Percentiles rank a stretch among this genome's conserved stretches.
Evolutionary conservation across 352 stramenopile species (phyloP).

Genomic region (Phytophthora crassamura): DNA sequence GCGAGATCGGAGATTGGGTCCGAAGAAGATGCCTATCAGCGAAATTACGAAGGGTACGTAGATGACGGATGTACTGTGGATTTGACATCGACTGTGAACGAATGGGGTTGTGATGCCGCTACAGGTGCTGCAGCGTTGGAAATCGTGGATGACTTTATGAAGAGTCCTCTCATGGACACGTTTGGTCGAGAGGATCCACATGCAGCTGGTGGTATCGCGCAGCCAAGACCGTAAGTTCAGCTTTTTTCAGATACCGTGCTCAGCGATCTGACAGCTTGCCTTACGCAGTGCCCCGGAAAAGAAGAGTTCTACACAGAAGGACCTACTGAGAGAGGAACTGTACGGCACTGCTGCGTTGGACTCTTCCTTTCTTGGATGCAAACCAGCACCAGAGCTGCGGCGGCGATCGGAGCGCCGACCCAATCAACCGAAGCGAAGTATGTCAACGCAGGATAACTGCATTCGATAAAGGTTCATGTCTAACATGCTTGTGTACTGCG

Average conservation of each 20-base stretch:
- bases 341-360: constrained; percentile 57
- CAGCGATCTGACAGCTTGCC: neutral
- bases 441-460: neutral
- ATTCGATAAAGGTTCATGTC: neutral
- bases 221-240: constrained; percentile 15
- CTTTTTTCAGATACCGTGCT: neutral
- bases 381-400: constrained; percentile 24
- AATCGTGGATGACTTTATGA: constrained; percentile 85
- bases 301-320: constrained; percentile 17
- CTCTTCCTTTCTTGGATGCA: constrained; percentile 62
- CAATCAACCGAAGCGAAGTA: constrained; percentile 39
- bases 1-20: constrained; percentile 17
- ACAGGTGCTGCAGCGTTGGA: constrained; percentile 76
- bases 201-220: neutral
- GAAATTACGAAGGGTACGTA: constrained; percentile 65
- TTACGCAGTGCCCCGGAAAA: constrained; percentile 4
- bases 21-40: constrained; percentile 52
- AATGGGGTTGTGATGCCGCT: neutral
- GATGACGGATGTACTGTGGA: neutral
- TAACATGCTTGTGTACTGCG: constrained; percentile 2
- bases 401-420: constrained; percentile 8
- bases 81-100: neutral
- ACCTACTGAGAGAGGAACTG: constrained; percentile 68
- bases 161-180: constrained; percentile 74
- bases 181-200: constrained; percentile 37